Evolutionary conservation across 148 eudicot species (phyloP).

Genomic region (Arbutus unedo): DNA sequence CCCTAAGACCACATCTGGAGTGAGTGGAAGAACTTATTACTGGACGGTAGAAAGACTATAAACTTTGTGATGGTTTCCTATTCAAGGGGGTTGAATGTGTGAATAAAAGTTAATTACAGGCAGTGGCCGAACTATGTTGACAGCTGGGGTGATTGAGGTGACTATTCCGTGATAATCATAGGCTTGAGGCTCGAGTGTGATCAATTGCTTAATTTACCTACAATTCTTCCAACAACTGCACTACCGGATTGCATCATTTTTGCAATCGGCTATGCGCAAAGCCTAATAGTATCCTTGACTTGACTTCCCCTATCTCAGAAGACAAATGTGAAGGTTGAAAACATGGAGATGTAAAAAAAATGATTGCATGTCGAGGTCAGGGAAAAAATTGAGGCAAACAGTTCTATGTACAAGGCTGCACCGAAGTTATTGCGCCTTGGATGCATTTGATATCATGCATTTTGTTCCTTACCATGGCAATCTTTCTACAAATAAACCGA

Average conservation of each 20-base stretch:
- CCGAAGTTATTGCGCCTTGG: not conserved
- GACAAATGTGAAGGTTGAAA: not conserved
- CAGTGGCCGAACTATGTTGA: too few species aligned
- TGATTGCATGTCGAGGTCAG: not conserved
- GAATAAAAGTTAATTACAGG: not conserved
- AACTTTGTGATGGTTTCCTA: not conserved
- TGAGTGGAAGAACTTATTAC: not conserved
- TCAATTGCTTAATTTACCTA: not conserved
- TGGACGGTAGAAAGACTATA: not conserved
- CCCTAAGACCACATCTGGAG: not conserved
- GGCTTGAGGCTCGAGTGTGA: not conserved
- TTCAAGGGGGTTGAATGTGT: not conserved
- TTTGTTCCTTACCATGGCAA: not conserved
- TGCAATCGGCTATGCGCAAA: not conserved
- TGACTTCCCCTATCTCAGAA: not conserved
- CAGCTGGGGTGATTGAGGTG: not conserved
- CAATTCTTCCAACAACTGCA: not conserved
- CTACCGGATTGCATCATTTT: not conserved
- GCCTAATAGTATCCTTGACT: not conserved
- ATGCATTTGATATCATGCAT: not conserved
- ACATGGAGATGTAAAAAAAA: not conserved
- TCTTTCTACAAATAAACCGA: not conserved
- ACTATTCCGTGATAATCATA: not conserved
- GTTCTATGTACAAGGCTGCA: not conserved
- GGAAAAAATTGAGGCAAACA: not conserved